Base-by-base conservation (phyloP, 2,329 filamentous ascomycete genomes). In the Cordyceps cateniannulata region DNA sequence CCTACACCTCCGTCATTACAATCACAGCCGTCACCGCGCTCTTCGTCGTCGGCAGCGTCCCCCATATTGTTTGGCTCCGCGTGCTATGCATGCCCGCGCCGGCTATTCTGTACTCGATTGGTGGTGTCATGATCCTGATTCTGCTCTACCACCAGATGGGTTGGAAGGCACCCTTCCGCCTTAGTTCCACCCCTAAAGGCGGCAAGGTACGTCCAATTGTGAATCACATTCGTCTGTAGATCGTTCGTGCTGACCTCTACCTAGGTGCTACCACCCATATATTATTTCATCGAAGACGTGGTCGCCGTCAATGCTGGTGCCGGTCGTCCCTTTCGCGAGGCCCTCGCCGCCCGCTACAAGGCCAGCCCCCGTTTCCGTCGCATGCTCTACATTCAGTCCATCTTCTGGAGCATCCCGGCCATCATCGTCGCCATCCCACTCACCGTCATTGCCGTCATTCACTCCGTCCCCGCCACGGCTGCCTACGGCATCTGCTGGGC, bases 201-300 rank as follows among this genome's bases (percentile, higher is more conserved):
- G 73, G 72, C 63, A 67, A 67, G 67, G 73, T 75, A 67, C 3
- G 65, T 59, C n/a, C 49, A 8, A 32, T 12, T n/a, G 8, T 29
- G 18, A 42, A 54, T 52, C 22, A 6, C 24, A 45, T n/a, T 12
- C 48, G 5, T 22, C 22, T 45, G 3, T 20, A 7, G 32, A 45
- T 8, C 1, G 54, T 22, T 10, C 3, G 20, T 22, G 40, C 24
- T 59, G 5, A 44, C 48, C 22, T 22, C 6, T 14, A 24, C 12
- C 18, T 73, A 76, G 69, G 81, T 87, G 61, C 78, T 81, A 3
- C 86, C 86, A 0, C 80, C 83, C 2, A 78, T 83, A 1, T 86
- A 87, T 65, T 86, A 86, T 54, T 77, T 89, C 32, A 82, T 88
- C 27, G 86, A 89, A 71, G 86, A 89, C 66, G 79, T 88, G 25